A percentile compares a stretch with the other conserved stretches of the same genome.
Evolutionary conservation across 352 stramenopile species (phyloP).

Genomic region (Phytophthora colocasiae): DNA sequence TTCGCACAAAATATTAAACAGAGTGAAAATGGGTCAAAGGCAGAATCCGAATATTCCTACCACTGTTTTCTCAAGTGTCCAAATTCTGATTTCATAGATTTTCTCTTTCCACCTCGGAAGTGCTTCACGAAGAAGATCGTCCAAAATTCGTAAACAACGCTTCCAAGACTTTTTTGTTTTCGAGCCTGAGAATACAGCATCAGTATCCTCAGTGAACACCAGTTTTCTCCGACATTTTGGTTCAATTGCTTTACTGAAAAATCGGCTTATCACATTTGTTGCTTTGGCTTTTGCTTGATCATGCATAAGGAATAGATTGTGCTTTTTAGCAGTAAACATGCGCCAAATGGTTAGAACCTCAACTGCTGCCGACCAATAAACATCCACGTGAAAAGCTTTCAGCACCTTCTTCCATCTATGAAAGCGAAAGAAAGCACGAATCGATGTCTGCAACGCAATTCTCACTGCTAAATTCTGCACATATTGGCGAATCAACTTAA

Average conservation of each 20-base stretch:
- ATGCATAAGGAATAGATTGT: constrained; percentile 28
- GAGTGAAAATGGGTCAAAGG: constrained; percentile 3
- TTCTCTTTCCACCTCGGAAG: constrained; percentile 45
- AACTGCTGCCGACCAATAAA: constrained; percentile 44
- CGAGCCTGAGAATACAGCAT: neutral
- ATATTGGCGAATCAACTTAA: constrained; percentile 59
- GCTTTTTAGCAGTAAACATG: constrained; percentile 41
- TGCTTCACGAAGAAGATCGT: constrained; percentile 26
- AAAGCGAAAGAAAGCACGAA: constrained; percentile 44
- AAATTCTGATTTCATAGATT: constrained; percentile 28
- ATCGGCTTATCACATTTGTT: constrained; percentile 32
- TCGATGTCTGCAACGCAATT: constrained; percentile 53
- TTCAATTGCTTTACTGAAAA: constrained; percentile 35
- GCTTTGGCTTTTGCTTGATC: constrained; percentile 34
- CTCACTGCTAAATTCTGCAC: constrained; percentile 47
- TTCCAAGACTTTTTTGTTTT: constrained; percentile 15
- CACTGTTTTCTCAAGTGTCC: constrained; percentile 28
- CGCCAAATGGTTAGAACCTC: constrained; percentile 53
- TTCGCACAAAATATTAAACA: neutral
- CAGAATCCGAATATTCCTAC: neutral
- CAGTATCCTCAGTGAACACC: constrained; percentile 1
- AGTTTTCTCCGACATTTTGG: constrained; percentile 10
- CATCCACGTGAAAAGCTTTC: constrained; percentile 47
- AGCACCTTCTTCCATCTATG: constrained; percentile 52
- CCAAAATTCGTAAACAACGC: constrained; percentile 12